Conservation (phyloP, 2,329 filamentous ascomycete species). For the Ceratocystis papillata region DNA sequence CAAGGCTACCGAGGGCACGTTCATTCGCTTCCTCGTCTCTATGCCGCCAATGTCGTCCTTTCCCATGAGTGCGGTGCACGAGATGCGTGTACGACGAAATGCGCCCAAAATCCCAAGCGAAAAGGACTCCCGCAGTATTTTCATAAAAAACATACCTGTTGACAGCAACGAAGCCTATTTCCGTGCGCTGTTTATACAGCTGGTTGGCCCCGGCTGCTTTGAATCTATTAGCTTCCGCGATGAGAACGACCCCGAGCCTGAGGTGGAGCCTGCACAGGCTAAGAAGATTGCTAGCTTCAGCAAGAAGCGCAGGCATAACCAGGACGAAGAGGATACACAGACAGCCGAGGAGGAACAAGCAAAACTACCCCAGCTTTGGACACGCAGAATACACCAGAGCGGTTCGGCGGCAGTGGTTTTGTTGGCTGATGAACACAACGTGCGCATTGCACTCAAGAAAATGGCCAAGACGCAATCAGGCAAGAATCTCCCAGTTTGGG, state of each 20-base stretch:
- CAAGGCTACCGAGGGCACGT: constrained; percentile 41
- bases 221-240: constrained; percentile 67
- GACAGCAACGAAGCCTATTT: constrained; percentile 72
- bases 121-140: constrained; percentile 68
- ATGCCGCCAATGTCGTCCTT: constrained; percentile 55
- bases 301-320: constrained; percentile 41
- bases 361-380: constrained; percentile 61
- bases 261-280: constrained; percentile 33
- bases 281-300: constrained; percentile 33
- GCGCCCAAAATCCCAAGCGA: constrained; percentile 64
- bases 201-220: constrained; percentile 68
- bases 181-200: constrained; percentile 59
- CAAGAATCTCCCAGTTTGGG: constrained; percentile 58
- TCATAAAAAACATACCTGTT: constrained; percentile 78
- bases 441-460: constrained; percentile 67
- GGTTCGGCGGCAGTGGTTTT: constrained; percentile 71
- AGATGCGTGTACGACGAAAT: constrained; percentile 78
- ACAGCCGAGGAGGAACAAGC: constrained; percentile 49
- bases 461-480: constrained; percentile 47
- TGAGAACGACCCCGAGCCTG: constrained; percentile 37
- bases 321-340: constrained; percentile 44
- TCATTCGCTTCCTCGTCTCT: constrained; percentile 56
- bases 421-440: constrained; percentile 72
- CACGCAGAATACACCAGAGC: constrained; percentile 56
- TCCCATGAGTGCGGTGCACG: constrained; percentile 53